phyloP scores from a whole-genome alignment of 2,329 filamentous ascomycete species.

The Pseudogymnoascus sp. region DNA sequence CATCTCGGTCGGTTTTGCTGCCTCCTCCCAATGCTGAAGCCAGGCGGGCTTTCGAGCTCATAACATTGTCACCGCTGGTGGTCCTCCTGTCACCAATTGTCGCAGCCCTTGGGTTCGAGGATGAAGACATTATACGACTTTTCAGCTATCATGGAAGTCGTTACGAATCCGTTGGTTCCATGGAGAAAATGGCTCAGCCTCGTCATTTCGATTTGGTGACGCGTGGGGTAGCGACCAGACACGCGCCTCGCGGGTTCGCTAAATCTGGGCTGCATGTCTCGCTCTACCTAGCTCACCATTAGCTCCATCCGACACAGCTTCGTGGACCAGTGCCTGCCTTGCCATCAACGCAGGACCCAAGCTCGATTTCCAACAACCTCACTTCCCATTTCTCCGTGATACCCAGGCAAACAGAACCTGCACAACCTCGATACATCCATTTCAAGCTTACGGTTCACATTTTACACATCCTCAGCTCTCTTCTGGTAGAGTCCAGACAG shows the following conservation, averaged over 20 bases:
- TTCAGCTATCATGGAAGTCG: neutral
- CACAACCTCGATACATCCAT: neutral
- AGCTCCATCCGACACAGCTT: conserved; percentile 10
- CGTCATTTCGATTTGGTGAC: conserved; percentile 1
- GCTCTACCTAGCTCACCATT: conserved; percentile 5
- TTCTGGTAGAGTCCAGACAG: conserved; percentile 7
- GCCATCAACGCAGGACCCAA: conserved; percentile 5
- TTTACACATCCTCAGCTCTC: neutral
- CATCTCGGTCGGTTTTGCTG: conserved; percentile 21
- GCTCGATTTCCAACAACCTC: conserved; percentile 2
- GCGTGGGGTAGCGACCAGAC: conserved; percentile 4
- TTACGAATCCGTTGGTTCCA: neutral
- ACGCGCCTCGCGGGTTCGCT: conserved; percentile 8
- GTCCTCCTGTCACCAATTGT: conserved; percentile 25
- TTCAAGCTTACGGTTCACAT: neutral
- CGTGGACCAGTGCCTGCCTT: conserved; percentile 9
- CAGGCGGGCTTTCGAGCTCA: conserved; percentile 21
- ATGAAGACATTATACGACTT: conserved; percentile 25
- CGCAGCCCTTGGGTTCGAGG: conserved; percentile 24
- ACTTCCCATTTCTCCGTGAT: neutral
- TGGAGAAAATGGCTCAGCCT: conserved; percentile 3
- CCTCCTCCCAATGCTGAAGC: conserved; percentile 20
- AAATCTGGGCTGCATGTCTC: conserved; percentile 4
- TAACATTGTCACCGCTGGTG: conserved; percentile 21
- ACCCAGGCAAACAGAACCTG: neutral